Evolutionary conservation across 176 grass and related monocot species (phyloP).

Genomic region (Oryza glumipatula): DNA sequence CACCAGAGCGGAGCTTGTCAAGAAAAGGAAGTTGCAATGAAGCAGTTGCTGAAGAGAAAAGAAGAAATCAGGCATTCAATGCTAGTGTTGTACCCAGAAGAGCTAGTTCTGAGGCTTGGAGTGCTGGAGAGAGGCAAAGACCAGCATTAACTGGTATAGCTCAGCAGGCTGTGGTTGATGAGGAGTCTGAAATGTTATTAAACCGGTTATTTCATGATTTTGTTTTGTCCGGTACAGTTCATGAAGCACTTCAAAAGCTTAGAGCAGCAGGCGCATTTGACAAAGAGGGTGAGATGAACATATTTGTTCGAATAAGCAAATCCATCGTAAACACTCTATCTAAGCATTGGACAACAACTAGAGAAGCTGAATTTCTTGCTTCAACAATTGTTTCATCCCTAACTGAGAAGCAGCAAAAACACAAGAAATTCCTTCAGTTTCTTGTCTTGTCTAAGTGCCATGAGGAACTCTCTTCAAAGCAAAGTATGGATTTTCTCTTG

Average conservation of each 20-base stretch:
- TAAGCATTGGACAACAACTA: conserved; percentile 98
- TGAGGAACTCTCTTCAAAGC: conserved; percentile 79
- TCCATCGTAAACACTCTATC: conserved; percentile 92
- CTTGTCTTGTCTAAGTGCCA: conserved; percentile 87
- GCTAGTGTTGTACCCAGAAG: conserved; percentile 68
- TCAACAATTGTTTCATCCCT: conserved; percentile 95
- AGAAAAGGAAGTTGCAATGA: conserved; percentile 96
- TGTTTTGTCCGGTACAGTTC: conserved; percentile 74
- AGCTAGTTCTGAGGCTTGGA: conserved; percentile 87
- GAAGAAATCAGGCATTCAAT: conserved; percentile 62
- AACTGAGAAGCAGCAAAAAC: conserved; percentile 86
- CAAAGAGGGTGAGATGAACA: conserved; percentile 90
- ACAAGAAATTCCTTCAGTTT: conserved; percentile 90
- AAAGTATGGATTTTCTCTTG: conserved; percentile 61
- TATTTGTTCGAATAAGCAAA: conserved; percentile 89
- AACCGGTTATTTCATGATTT: conserved; percentile 88
- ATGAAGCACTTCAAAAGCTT: conserved; percentile 74
- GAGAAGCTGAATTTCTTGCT: conserved; percentile 93
- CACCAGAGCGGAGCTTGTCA: conserved; percentile 95
- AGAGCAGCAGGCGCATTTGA: conserved; percentile 83
- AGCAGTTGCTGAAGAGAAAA: conserved; percentile 79
- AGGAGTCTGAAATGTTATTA: conserved; percentile 86
- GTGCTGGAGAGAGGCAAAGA: conserved; percentile 71
- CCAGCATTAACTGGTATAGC: conserved; percentile 58
- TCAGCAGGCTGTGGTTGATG: conserved; percentile 64